These are phyloP conservation scores for Penicillium canescens DNA, from an alignment of 495 filamentous ascomycete genomes.

Conservation along the genomic window DNA sequence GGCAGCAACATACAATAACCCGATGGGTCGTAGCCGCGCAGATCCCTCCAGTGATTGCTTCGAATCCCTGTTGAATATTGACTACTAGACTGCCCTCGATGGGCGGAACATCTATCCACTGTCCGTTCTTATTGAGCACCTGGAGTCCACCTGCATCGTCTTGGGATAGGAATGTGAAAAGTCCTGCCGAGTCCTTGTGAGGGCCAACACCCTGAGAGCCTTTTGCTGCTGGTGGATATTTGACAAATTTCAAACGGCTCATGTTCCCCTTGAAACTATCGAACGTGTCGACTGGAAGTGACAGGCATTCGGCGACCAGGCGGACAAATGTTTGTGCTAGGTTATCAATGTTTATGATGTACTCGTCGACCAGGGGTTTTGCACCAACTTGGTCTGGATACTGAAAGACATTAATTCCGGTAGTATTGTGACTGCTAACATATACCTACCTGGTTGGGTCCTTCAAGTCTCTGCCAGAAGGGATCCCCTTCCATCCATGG, in stretches of 20 bases:
- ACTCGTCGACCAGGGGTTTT: conserved; percentile 74
- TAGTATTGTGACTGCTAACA: too few species aligned
- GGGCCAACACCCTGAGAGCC: conserved; percentile 78
- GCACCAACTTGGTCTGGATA: conserved; percentile 59
- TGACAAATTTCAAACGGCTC: conserved; percentile 92
- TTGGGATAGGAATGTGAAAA: conserved; percentile 48
- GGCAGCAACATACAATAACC: conserved; percentile 48
- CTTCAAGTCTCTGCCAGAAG: conserved; percentile 63
- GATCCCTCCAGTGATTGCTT: conserved; percentile 85
- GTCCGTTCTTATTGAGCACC: conserved; percentile 48
- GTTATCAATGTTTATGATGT: conserved; percentile 69
- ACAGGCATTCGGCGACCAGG: conserved; percentile 81
- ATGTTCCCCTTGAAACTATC: conserved; percentile 81
- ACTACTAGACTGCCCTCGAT: conserved; percentile 52
- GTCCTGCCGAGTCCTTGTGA: conserved; percentile 85
- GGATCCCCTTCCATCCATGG: conserved; percentile 62
- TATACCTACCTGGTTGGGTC: conserved; percentile 32
- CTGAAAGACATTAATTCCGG: conserved; percentile 22
- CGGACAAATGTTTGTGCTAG: conserved; percentile 74
- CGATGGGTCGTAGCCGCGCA: conserved; percentile 85
- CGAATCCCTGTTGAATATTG: conserved; percentile 80
- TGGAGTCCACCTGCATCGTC: conserved; percentile 57
- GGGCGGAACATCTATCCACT: conserved; percentile 52
- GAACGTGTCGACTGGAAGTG: conserved; percentile 71
- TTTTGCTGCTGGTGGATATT: conserved; percentile 73